phyloP scores from a whole-genome alignment of 179 eudicot species.

The Amaranthus tricolor region DNA sequence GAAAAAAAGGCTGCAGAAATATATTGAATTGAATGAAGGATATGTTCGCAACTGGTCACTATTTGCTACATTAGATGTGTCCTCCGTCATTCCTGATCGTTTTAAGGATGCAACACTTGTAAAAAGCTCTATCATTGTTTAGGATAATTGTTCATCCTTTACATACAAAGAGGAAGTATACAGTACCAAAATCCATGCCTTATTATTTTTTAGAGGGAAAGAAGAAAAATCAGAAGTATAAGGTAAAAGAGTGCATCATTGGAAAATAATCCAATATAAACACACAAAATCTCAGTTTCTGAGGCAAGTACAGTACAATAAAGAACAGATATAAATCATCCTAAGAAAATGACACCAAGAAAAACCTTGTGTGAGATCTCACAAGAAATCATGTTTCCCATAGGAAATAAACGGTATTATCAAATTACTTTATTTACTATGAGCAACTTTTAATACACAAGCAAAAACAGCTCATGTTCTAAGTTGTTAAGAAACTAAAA shows the following conservation, averaged over 20 bases:
- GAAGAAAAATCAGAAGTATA: background rate
- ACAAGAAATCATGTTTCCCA: background rate
- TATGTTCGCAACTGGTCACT: no score
- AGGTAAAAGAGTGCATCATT: background rate
- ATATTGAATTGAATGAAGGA: no score
- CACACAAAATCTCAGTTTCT: slow-evolving; percentile 3
- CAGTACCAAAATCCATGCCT: no score
- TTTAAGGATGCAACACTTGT: no score
- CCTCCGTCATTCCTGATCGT: no score
- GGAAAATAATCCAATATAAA: background rate
- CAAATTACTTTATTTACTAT: background rate
- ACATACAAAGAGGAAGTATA: no score
- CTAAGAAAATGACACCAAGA: background rate
- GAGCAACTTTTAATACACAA: background rate
- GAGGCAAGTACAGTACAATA: background rate
- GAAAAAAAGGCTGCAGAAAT: no score
- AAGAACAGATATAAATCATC: background rate
- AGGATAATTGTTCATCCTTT: no score
- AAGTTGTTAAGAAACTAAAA: background rate
- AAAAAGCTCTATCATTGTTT: no score
- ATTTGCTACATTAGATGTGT: no score
- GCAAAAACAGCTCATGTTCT: background rate
- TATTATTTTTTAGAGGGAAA: no score
- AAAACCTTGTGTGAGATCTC: background rate
- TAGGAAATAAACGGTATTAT: background rate